Conservation (phyloP, 2,329 filamentous ascomycete genomes). For the Pseudogymnoascus sp. region DNA sequence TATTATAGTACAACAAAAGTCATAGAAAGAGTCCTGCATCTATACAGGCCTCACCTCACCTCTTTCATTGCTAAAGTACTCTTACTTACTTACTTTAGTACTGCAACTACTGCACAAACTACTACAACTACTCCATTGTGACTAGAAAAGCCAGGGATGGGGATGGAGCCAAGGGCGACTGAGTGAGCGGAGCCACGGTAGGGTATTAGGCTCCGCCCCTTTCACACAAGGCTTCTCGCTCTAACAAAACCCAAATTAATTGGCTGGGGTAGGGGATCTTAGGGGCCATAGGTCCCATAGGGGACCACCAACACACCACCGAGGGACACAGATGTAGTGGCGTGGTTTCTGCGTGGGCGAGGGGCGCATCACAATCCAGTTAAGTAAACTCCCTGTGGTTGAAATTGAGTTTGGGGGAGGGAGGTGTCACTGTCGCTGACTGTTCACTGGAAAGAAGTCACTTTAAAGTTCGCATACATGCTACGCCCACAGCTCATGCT, state of each 20-base stretch:
- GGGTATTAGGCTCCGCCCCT: constrained; percentile 7
- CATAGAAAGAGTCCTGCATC: neutral
- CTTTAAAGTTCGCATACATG: constrained; percentile 10
- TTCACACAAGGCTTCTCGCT: constrained; percentile 5
- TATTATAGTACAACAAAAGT: neutral
- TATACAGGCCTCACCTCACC: neutral
- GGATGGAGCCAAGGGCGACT: neutral
- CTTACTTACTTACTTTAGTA: neutral
- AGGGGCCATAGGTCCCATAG: neutral
- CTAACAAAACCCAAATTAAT: neutral
- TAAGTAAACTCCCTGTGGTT: neutral
- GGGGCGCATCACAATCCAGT: constrained; percentile 5
- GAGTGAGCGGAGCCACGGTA: constrained; percentile 3
- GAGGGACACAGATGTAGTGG: neutral
- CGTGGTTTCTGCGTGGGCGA: constrained; percentile 6
- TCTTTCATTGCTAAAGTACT: neutral
- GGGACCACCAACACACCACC: neutral
- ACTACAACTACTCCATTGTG: neutral
- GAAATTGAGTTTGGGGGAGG: constrained; percentile 6
- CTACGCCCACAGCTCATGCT: constrained; percentile 9
- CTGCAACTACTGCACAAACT: neutral
- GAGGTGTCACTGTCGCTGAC: neutral
- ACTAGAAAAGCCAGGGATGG: neutral
- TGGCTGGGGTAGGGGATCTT: neutral
- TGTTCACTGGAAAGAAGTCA: constrained; percentile 11